Base-by-base conservation (phyloP, 192 early-diverging fungal genomes). In the Piromyces finnis region DNA sequence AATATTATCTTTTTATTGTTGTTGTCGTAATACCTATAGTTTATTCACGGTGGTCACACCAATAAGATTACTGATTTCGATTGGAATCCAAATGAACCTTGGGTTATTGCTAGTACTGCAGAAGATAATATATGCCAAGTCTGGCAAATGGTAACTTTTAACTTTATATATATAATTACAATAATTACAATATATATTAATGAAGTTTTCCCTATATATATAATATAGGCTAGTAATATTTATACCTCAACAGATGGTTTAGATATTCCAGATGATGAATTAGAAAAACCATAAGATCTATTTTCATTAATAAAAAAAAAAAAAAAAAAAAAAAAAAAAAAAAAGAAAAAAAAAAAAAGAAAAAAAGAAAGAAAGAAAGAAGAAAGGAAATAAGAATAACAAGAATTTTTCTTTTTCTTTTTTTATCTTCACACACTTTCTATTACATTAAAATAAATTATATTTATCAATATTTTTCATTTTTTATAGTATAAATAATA, bases 71-170 rank as follows among this genome's bases (percentile, higher is more conserved):
- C 94, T 30, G 97, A 99, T 84, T 93, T 99, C 79, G 91, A 89
- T 79, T 99, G 97, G 97, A 99, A 96, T 89, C 89, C 87, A 81
- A 92, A 95, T 81, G 91, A 94, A 80, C 94, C 95, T 37, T 99
- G 97, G 97, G 94, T 94, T 11, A 87, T 99, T 81, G 94, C 94
- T 84, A 94, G 92, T 51, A 92, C 95, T 7, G 97, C 96, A 14
- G 96, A 99, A 83, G 96, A 99, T 83, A 99, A 99, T 82, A 94
- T 99, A 78, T 90, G 94, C 78, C 97, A 99, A 90, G 93, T 96
- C 9, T 99, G 97, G 97, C 95, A 99, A 87, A 96, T 97, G 94
- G 96, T 93, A 85, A 89, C 87, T 82, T n/a, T n/a, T n/a, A n/a
- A n/a, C n/a, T n/a, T n/a, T n/a, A n/a, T n/a, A n/a, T n/a, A n/a